Conservation (phyloP, 768 basidiomycete genomes). For the Pisolithus marmoratus region DNA sequence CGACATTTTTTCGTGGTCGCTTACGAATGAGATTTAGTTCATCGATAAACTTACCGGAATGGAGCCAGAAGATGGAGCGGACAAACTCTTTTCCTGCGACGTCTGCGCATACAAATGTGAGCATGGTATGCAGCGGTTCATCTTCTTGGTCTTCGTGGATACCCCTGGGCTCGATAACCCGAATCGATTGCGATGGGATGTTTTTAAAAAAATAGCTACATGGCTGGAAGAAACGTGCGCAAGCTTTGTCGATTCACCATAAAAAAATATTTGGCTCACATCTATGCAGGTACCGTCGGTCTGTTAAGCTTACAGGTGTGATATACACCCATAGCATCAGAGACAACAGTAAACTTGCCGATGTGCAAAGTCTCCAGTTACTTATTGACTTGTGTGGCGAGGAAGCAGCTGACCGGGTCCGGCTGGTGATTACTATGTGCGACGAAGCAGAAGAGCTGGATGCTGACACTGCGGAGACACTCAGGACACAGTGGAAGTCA, state of each 20-base stretch:
- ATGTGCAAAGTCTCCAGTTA: background rate
- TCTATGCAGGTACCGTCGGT: background rate
- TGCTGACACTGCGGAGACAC: background rate
- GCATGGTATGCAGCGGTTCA: background rate
- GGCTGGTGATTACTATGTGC: background rate
- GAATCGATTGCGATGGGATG: background rate
- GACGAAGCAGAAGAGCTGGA: background rate
- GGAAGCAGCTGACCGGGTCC: background rate
- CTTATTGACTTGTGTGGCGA: background rate
- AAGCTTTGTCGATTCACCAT: background rate
- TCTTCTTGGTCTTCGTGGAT: slow-evolving; percentile 1
- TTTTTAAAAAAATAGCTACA: background rate
- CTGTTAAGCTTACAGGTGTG: background rate
- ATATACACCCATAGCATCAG: background rate
- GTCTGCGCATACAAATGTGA: background rate
- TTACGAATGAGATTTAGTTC: background rate
- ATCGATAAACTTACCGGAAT: background rate
- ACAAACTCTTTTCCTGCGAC: background rate
- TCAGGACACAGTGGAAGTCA: background rate
- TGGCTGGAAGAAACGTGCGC: background rate
- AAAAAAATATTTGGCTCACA: background rate
- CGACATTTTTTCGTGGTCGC: background rate
- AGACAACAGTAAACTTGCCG: background rate
- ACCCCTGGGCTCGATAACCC: background rate
- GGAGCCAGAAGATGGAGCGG: background rate